Base-by-base conservation (phyloP, 2,329 filamentous ascomycete genomes). In the Paecilomyces fulvus region DNA sequence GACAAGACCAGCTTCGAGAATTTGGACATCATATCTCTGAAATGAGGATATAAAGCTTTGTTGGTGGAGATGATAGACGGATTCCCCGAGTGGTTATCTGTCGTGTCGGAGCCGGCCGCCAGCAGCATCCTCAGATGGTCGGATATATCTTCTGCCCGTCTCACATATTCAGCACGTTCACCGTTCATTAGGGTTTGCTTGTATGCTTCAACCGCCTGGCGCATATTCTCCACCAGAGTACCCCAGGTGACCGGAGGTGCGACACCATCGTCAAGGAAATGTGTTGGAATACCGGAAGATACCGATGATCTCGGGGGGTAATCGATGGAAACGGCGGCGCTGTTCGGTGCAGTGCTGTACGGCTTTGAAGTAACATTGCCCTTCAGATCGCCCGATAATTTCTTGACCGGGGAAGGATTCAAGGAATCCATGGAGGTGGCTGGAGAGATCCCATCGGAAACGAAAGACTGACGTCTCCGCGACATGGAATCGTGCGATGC, bases 21-120 rank as follows among this genome's bases (percentile, higher is more conserved):
- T 65, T 95, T 92, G 49, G 94, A 97, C 94, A 99, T 99, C 86
- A 97, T 97, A 70, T 97, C 94, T 55, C 94, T 83, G 75, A 99
- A 99, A 73, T 97, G 92, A 23, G 94, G 94, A 68, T 97, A 97
- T 14, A 99, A 79, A 0, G 91, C 89, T 72, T 97, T 97, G 78
- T 99, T 99, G 4, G 90, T 95, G 6, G 92, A 96, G 58, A 99
- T 99, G 66, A 99, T 96, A n/a, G 94, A 97, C 3, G 94, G 94
- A 64, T 97, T 95, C 48, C 94, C 94, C 20, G 94, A 97, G 71
- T 99, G 94, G 68, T 99, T 99, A 74, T 99, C 94, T 0, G 94
- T 99, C 1, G 94, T 99, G 55, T 92, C 91, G 31, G 94, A 99
- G 8, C 92, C 94, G 55, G 94, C 94, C 30, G 92, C 92, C n/a